These are phyloP conservation scores for Diaporthe eres DNA, from an alignment of 2,329 filamentous ascomycete genomes.

Conservation along the genomic window DNA sequence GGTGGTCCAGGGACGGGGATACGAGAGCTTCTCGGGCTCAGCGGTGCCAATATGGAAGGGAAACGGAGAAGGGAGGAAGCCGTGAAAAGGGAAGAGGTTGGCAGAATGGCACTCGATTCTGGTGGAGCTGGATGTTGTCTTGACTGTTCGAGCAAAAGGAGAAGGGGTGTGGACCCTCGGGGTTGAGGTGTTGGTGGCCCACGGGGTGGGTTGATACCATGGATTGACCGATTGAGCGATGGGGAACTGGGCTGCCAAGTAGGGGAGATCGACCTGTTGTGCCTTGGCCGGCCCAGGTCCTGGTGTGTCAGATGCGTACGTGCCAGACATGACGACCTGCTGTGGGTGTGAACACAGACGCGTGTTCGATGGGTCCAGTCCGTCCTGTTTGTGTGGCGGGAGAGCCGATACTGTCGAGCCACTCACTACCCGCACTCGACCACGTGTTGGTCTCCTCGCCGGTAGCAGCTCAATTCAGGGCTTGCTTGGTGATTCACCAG, in stretches of 20 bases:
- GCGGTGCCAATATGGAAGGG: not conserved
- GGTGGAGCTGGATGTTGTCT: conserved; percentile 1
- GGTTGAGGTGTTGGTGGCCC: not conserved
- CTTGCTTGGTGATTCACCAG: not conserved
- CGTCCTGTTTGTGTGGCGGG: not conserved
- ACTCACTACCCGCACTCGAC: not conserved
- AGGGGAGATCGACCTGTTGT: not conserved
- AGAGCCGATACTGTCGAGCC: not conserved
- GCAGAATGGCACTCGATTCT: too few relatives aligned
- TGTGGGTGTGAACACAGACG: not conserved
- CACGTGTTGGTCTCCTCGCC: not conserved
- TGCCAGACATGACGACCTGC: conserved; percentile 11
- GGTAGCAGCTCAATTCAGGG: not conserved
- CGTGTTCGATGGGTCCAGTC: conserved; percentile 9
- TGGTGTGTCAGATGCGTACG: conserved; percentile 12
- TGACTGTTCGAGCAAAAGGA: conserved; percentile 5
- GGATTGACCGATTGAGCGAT: conserved; percentile 6
- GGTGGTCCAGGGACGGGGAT: not conserved
- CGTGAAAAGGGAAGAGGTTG: not conserved
- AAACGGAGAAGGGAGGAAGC: not conserved
- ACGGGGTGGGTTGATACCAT: conserved; percentile 14
- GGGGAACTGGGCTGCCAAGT: conserved; percentile 9
- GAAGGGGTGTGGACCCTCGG: conserved; percentile 7
- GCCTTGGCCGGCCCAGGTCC: conserved; percentile 1
- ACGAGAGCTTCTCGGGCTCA: not conserved